Evolutionary conservation across 257 asterid genomes (phyloP).

Genomic region (Coffea canephora): DNA sequence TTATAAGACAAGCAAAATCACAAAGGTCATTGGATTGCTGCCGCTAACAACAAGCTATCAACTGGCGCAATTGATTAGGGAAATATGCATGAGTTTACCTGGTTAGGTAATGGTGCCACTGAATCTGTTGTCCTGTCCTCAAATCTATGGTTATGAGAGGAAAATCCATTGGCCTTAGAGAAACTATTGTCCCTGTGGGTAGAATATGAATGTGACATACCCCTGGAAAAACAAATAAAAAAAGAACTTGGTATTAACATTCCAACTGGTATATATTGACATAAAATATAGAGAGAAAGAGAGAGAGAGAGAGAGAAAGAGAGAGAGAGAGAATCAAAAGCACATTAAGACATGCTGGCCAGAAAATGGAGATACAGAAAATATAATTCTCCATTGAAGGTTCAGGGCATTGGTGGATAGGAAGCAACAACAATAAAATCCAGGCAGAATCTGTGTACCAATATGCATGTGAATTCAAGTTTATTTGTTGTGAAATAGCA

Average conservation of each 20-base stretch:
- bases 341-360: neutral
- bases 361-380: neutral
- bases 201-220: conserved; percentile 84
- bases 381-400: neutral
- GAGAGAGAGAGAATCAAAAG: neutral
- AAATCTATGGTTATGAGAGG: conserved; percentile 31
- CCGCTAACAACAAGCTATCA: neutral
- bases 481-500: neutral
- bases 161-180: conserved; percentile 34
- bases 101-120: conserved; percentile 38
- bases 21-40: neutral
- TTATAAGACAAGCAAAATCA: neutral
- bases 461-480: neutral
- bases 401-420: neutral
- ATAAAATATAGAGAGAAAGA: neutral
- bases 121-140: conserved; percentile 56
- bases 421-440: neutral
- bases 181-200: conserved; percentile 58
- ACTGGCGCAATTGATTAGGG: neutral
- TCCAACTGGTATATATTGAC: neutral
- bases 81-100: conserved; percentile 36
- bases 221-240: conserved; percentile 41
- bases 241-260: neutral
- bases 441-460: neutral
- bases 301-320: neutral